Evolutionary conservation across 1,284 basidiomycete species (phyloP), one percentile per base, ranked within the genome.

Genomic region (Irpex rosettiformis): DNA sequence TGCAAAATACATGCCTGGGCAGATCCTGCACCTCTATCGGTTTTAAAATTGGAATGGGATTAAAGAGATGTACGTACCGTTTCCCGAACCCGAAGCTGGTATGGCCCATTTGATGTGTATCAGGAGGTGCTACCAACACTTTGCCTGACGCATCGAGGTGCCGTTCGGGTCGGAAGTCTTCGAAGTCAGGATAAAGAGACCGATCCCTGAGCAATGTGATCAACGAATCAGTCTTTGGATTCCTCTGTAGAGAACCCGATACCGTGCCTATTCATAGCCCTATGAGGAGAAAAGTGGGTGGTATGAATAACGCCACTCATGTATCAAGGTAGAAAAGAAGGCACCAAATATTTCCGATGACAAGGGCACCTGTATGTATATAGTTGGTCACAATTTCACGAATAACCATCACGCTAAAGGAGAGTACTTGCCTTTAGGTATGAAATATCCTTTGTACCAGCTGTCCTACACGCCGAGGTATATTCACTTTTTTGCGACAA

Each of bases 381-480:
- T 21, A 47, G 43, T 47, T 24, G 21, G 18, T 18, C 10, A 21
- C 43, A 24, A 40, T n/a, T 11, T 40, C 37, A 40, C n/a, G 22
- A 8, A 24, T 47, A 21, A 10, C 37, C 13, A 47, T 40, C 11
- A n/a, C 37, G n/a, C 13, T 2, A 40, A 13, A 16, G 37, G n/a
- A n/a, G 11, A n/a, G n/a, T 40, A 40, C 43, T 47, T 2, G 18
- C 43, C 43, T 47, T 51, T 51, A 11, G 48, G 48, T 27, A 51
- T 29, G 24, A 51, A 29, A 18, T 51, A 51, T 16, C 48, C 48
- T 51, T 51, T 24, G 25, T 25, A 51, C 48, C 48, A 51, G 48
- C 25, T 28, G 22, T 51, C 48, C 48, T 51, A 40, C n/a, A 10
- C 37, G n/a, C 11, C 11, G n/a, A 40, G 37, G 37, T 40, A 40